Percentiles rank a stretch among this genome's conserved stretches.
phyloP scores from a whole-genome alignment of 352 stramenopile species.

The Phytopythium cucurbitacearum region DNA sequence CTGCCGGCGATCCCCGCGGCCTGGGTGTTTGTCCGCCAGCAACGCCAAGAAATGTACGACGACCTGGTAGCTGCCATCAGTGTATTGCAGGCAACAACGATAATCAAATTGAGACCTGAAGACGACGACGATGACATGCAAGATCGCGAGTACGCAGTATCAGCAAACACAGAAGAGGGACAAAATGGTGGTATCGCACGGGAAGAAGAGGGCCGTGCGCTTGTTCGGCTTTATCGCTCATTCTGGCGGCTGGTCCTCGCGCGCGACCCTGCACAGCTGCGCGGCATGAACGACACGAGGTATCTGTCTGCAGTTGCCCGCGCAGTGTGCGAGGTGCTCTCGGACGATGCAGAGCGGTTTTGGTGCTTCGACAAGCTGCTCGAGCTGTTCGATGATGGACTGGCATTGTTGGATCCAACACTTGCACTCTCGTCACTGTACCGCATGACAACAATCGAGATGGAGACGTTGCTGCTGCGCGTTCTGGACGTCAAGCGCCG shows the following conservation, averaged over 20 bases:
- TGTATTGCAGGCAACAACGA: conserved; percentile 34
- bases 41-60: conserved; percentile 59
- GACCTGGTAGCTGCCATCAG: conserved; percentile 49
- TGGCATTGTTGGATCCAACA: conserved; percentile 37
- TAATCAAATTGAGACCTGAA: conserved; percentile 1
- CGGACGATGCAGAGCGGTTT: conserved; percentile 46
- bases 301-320: conserved; percentile 31
- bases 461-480: conserved; percentile 67
- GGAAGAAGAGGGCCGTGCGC: too few relatives aligned
- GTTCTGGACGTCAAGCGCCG: conserved; percentile 45
- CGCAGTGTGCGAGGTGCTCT: conserved; percentile 37
- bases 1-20: conserved; percentile 49
- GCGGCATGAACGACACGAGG: conserved; percentile 33
- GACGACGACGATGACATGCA: conserved; percentile 6
- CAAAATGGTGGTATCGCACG: too few relatives aligned
- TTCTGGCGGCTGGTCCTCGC: conserved; percentile 39
- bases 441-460: conserved; percentile 33
- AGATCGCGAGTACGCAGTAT: not conserved
- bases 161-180: not conserved
- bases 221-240: conserved; percentile 38
- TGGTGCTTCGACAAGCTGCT: conserved; percentile 67
- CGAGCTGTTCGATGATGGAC: conserved; percentile 48
- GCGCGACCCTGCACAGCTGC: conserved; percentile 15
- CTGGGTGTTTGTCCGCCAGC: conserved; percentile 54
- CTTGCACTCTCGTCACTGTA: conserved; percentile 32